Base-by-base conservation (phyloP, 805 yeast genomes). In the Wickerhamiella bombiphila region DNA sequence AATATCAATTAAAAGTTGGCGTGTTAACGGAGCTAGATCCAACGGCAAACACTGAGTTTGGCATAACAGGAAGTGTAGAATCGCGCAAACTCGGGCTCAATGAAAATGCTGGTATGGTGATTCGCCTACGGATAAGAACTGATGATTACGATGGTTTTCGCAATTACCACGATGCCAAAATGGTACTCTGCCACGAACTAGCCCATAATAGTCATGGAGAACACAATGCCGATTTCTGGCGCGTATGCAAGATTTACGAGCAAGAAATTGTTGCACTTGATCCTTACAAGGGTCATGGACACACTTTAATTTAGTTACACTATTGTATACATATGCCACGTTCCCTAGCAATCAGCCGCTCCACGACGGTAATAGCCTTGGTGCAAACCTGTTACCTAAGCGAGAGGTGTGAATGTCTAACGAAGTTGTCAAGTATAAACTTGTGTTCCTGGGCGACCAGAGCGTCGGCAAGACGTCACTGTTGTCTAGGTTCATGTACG, bases 401-500 rank as follows among this genome's bases (percentile, higher is more conserved):
- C n/a, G n/a, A n/a, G n/a, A n/a, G n/a, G n/a, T n/a, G n/a, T n/a
- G 29, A 9, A 39, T 39, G 42, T 39, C 42, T 16, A 37, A 37
- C 25, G 56, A 49, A 32, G 47, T 46, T 11, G 55, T 56, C 39
- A 59, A 59, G 47, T 59, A 52, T 57, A 59, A 59, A 61, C 81
- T 88, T 40, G 97, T 88, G 25, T 91, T 88, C 57, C 67, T 88
- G 26, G 98, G 98, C n/a, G 98, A 88, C 58, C 94, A 83, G 58
- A 82, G 91, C 53, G 97, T 88, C 29, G 98, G 98, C 30, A 88
- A 88, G 57, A 88, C 98, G 4, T 88, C 97, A 2, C 69, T 88
- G 43, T 82, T 88, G 48, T 86, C 97, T n/a, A 68, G 97, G 47
- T 88, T 91, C 63, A 88, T 88, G 97, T 88, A 88, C 57, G 97